A percentile compares a stretch with the other conserved stretches of the same genome.
phyloP scores from a whole-genome alignment of 164 flowering plant species.

The Aristolochia contorta region DNA sequence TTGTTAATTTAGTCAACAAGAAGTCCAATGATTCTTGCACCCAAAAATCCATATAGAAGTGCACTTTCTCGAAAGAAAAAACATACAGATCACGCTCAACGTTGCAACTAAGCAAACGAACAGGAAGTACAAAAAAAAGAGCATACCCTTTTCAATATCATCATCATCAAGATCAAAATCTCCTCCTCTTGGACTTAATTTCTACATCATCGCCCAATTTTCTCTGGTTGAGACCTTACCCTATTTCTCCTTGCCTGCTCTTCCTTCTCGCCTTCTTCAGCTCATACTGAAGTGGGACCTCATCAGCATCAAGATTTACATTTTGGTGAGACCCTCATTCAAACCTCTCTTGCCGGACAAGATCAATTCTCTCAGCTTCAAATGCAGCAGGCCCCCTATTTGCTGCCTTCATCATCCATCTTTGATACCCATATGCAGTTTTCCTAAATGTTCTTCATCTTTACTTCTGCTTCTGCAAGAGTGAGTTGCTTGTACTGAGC shows the following conservation, averaged over 20 bases:
- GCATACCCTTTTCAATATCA: constrained; percentile 85
- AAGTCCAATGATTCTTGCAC: too few species aligned
- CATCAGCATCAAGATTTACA: constrained; percentile 57
- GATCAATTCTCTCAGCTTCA: constrained; percentile 55
- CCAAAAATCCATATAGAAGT: too few species aligned
- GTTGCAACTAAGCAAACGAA: too few species aligned
- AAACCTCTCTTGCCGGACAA: constrained; percentile 25
- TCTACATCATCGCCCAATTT: constrained; percentile 85
- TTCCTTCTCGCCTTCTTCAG: constrained; percentile 85
- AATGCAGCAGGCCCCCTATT: constrained; percentile 87
- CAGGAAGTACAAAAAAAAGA: too few species aligned
- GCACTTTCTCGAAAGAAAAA: too few species aligned
- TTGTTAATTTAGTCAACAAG: too few species aligned
- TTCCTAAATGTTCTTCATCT: constrained; percentile 86
- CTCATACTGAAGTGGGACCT: constrained; percentile 56
- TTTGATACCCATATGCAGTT: constrained; percentile 87
- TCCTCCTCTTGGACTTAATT: constrained; percentile 74
- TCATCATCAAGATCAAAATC: constrained; percentile 87
- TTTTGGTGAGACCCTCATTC: constrained; percentile 59
- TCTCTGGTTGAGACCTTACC: constrained; percentile 60
- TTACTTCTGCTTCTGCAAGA: constrained; percentile 98
- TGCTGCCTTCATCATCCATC: constrained; percentile 99
- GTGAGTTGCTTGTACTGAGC: constrained; percentile 99
- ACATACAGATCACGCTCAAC: too few species aligned
- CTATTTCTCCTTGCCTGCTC: constrained; percentile 72